Evolutionary conservation across 306 rosid genomes (phyloP).

Genomic region (Benincasa hispida): DNA sequence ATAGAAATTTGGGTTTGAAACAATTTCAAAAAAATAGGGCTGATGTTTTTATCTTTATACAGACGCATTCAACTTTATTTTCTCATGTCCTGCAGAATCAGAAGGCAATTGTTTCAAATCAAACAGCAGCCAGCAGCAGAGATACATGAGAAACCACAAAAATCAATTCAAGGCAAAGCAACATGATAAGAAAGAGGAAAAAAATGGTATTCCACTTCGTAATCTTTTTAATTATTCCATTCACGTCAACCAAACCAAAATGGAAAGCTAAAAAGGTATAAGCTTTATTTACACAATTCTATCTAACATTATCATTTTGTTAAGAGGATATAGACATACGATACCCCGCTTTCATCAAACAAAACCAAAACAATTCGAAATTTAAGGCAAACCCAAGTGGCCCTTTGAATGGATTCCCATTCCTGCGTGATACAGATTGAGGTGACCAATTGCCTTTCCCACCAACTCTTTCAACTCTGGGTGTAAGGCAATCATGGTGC

Average conservation of each 20-base stretch:
- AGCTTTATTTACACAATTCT: neutral
- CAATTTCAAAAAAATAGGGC: no score
- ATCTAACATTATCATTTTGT: neutral
- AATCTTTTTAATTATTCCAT: neutral
- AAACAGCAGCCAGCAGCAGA: no score
- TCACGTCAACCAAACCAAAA: neutral
- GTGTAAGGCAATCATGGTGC: slow-evolving; percentile 26
- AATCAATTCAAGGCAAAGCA: neutral
- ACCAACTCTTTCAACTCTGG: slow-evolving; percentile 48
- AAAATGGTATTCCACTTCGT: neutral
- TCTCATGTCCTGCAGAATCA: neutral
- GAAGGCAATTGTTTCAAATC: neutral
- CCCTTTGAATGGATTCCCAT: neutral
- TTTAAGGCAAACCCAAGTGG: neutral
- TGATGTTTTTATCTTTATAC: no score
- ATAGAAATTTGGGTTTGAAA: no score
- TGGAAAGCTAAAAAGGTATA: neutral
- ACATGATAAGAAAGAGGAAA: neutral
- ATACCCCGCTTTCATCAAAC: neutral
- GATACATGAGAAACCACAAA: no score
- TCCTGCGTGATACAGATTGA: slow-evolving; percentile 69
- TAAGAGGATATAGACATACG: neutral
- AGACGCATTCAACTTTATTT: no score
- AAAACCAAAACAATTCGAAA: neutral
- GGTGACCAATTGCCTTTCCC: slow-evolving; percentile 41